Percentiles rank a stretch among this genome's conserved stretches.
These are phyloP conservation scores for Casuarina glauca DNA, from an alignment of 306 rosid species.

Conservation along the genomic window DNA sequence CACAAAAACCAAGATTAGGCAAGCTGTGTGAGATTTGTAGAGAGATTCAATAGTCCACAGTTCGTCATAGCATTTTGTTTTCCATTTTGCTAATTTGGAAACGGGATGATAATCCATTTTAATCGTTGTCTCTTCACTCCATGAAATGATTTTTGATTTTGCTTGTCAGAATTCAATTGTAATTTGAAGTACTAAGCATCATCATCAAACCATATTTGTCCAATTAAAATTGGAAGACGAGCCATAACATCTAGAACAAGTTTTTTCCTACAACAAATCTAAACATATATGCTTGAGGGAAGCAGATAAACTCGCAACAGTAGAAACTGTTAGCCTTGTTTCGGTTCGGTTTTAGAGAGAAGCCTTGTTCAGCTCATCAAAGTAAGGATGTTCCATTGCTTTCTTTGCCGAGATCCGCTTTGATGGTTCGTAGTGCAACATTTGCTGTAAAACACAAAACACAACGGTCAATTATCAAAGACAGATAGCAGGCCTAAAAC, in stretches of 20 bases:
- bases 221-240: neutral
- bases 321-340: neutral
- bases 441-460: constrained; percentile 49
- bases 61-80: too few species aligned
- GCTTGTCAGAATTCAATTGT: neutral
- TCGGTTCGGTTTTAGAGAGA: constrained; percentile 28
- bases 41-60: too few species aligned
- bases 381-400: constrained; percentile 93
- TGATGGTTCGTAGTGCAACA: constrained; percentile 80
- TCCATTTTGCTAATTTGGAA: too few species aligned
- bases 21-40: too few species aligned
- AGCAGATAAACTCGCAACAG: constrained; percentile 27
- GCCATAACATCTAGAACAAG: neutral
- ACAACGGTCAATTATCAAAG: too few species aligned
- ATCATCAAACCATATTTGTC: neutral
- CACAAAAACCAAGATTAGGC: too few species aligned
- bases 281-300: constrained; percentile 35
- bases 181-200: neutral
- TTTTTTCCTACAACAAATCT: neutral
- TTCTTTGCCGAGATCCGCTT: constrained; percentile 82
- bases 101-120: too few species aligned
- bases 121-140: too few species aligned
- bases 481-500: too few species aligned
- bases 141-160: too few species aligned
- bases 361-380: constrained; percentile 55